Percentiles rank a stretch among this genome's conserved stretches.
phyloP scores from a whole-genome alignment of 768 basidiomycete species.

The Tricholoma furcatifolium region DNA sequence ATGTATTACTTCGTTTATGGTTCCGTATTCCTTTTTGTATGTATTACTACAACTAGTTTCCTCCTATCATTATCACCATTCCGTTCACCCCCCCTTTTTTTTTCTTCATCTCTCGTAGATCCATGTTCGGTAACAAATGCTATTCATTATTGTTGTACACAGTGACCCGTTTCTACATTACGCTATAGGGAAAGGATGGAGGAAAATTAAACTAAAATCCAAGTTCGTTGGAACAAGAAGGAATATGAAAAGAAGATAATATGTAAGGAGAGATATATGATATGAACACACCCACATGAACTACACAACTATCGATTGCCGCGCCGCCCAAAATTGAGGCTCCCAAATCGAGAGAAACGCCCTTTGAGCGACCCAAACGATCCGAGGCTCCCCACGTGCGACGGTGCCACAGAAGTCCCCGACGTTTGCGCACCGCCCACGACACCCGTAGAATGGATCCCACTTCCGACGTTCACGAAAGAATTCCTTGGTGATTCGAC shows the following conservation, averaged over 20 bases:
- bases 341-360: slow-evolving; percentile 75
- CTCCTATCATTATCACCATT: slow-evolving; percentile 12
- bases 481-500: slow-evolving; percentile 73
- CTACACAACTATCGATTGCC: slow-evolving; percentile 22
- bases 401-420: slow-evolving; percentile 59
- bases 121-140: slow-evolving; percentile 3
- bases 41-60: slow-evolving; percentile 5
- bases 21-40: background rate
- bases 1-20: slow-evolving; percentile 12
- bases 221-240: background rate
- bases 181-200: background rate
- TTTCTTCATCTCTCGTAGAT: slow-evolving; percentile 3
- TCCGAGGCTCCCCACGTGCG: slow-evolving; percentile 60
- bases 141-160: slow-evolving; percentile 7
- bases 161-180: slow-evolving; percentile 4
- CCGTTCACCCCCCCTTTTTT: slow-evolving; percentile 1
- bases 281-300: no score
- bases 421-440: slow-evolving; percentile 39
- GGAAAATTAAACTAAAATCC: background rate
- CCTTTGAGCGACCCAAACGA: slow-evolving; percentile 66
- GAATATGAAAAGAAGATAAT: slow-evolving; percentile 8
- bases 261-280: slow-evolving; percentile 16
- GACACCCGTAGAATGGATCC: slow-evolving; percentile 32
- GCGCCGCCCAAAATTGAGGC: slow-evolving; percentile 65
- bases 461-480: slow-evolving; percentile 68